Percentiles rank a stretch among this genome's conserved stretches.
phyloP scores from a whole-genome alignment of 345 rosid genomes.

The Populus nigra region DNA sequence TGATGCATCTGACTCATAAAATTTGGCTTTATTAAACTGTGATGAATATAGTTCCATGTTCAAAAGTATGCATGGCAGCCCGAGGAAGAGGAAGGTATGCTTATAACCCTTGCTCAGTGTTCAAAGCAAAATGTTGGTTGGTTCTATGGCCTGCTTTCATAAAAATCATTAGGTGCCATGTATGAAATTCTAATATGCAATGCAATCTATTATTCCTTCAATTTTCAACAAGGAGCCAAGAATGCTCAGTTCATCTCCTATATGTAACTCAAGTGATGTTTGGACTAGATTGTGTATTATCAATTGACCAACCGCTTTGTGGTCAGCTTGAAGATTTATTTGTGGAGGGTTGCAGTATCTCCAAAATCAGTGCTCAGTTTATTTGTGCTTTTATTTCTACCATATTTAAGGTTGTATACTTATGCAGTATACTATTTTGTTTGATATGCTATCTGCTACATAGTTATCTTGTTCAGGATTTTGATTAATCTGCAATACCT shows the following conservation, averaged over 20 bases:
- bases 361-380: not conserved
- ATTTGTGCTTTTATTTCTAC: not conserved
- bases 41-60: not conserved
- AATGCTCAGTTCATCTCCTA: not conserved
- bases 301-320: not conserved
- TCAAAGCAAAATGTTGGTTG: not conserved
- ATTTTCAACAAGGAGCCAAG: not conserved
- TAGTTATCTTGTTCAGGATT: conserved; percentile 1
- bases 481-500: not conserved
- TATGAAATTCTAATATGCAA: not conserved
- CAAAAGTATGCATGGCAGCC: not conserved
- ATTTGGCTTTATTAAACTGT: not conserved
- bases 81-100: not conserved
- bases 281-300: not conserved
- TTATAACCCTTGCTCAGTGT: not conserved
- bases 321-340: not conserved
- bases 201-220: not conserved
- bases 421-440: not conserved
- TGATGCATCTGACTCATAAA: not conserved
- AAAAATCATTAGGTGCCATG: not conserved
- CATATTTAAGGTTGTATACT: not conserved
- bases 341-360: not conserved
- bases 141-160: not conserved
- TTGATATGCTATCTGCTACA: not conserved
- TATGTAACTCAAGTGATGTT: not conserved